Evolutionary conservation across 768 basidiomycete species (phyloP), one percentile per base, ranked within the genome.

Genomic region (Boletus rex-veris): DNA sequence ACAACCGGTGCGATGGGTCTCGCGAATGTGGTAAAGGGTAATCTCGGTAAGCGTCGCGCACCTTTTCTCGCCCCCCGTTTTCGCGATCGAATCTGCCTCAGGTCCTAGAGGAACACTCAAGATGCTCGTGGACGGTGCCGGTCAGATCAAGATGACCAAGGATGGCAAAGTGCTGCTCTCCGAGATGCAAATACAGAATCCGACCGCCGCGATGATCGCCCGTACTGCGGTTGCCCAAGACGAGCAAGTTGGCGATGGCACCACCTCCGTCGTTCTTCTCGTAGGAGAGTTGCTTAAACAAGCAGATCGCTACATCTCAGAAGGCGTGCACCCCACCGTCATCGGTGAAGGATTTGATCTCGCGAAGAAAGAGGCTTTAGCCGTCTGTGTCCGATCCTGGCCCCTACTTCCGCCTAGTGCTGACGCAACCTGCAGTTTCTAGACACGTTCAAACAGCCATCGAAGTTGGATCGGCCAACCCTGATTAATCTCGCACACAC

Each of bases 161-260:
- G 97, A 98, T 67, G 97, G 97, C 58, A 99, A 99, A 76, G 96
- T 98, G 39, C 75, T 99, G 52, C 79, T 99, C 54, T 96, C 94
- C 39, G 97, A 99, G 76, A 99, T 99, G 97, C 97, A 98, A 76
- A 99, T 99, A 63, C 90, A 92, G 74, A 98, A 99, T 71, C 97
- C 97, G 30, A 98, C 97, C 4, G 97, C 97, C 16, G 95, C 97
- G 31, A 96, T 99, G 92, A 93, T 99, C 67, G 97, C 97, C 43
- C 85, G 94, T 48, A 98, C 97, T 40, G 97, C 97, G 14, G 96
- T 98, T 21, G 96, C 97, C 4, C 97, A 98, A 70, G 97, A 99
- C 63, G 97, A 98, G 67, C 95, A 98, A 80, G 95, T 97, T 41
- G 97, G 97, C 58, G 97, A 99, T 75, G 97, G 97, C 51, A 99